Percentiles rank a stretch among this genome's conserved stretches.
These are phyloP conservation scores for Pseudocercospora musae DNA, from an alignment of 2,329 filamentous ascomycete genomes.

Conservation along the genomic window DNA sequence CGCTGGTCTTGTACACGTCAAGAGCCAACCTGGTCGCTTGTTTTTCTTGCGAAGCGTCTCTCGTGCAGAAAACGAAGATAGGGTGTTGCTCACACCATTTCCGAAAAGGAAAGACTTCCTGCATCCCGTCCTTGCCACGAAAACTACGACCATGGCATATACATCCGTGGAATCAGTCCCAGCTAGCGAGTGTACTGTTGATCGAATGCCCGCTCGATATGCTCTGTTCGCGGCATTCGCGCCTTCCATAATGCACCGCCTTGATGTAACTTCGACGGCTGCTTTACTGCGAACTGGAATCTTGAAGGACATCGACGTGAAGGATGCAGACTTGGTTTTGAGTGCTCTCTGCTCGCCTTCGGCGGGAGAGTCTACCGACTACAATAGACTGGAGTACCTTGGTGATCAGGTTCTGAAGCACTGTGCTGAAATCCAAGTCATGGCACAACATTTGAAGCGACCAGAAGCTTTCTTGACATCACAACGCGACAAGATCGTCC, in stretches of 20 bases:
- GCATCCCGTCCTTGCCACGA: conserved; percentile 37
- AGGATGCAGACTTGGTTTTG: conserved; percentile 56
- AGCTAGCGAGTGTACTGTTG: conserved; percentile 46
- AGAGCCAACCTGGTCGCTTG: conserved; percentile 13
- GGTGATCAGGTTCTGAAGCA: conserved; percentile 83
- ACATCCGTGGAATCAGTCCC: conserved; percentile 51
- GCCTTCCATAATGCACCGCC: conserved; percentile 68
- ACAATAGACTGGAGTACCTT: conserved; percentile 81
- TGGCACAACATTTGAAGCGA: conserved; percentile 58
- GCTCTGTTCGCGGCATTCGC: conserved; percentile 58
- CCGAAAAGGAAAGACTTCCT: conserved; percentile 60
- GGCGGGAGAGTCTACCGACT: conserved; percentile 61
- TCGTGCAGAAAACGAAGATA: not conserved
- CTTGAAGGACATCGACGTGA: conserved; percentile 51
- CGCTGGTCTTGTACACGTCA: conserved; percentile 20
- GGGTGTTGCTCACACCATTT: conserved; percentile 35
- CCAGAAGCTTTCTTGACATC: conserved; percentile 73
- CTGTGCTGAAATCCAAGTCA: conserved; percentile 64
- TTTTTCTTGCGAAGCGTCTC: conserved; percentile 19
- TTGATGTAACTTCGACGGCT: conserved; percentile 64
- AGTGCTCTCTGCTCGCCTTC: conserved; percentile 68
- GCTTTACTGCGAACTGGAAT: conserved; percentile 56
- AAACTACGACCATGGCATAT: conserved; percentile 29
- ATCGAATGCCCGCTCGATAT: conserved; percentile 46
- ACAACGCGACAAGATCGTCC: conserved; percentile 64